These are phyloP conservation scores for Aspergillus conjunctus DNA, from an alignment of 495 filamentous ascomycete genomes.

Conservation along the genomic window DNA sequence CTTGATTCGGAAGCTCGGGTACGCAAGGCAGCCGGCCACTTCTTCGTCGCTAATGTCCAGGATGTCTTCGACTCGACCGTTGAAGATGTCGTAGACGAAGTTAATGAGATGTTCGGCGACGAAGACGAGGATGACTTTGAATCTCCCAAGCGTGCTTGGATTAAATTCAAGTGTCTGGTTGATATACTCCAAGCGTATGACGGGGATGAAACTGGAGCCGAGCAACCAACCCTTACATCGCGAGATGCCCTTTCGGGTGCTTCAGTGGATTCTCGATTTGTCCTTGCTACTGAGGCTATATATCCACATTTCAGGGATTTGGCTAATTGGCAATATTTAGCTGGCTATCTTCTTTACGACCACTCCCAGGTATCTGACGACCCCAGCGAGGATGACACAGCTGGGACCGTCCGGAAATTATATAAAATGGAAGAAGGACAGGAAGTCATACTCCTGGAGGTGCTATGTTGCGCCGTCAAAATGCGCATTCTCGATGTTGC, in stretches of 20 bases:
- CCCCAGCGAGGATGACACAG: slow-evolving; percentile 54
- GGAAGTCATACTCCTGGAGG: slow-evolving; percentile 81
- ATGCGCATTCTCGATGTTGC: slow-evolving; percentile 60
- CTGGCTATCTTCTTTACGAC: slow-evolving; percentile 89
- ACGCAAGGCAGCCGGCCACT: slow-evolving; percentile 82
- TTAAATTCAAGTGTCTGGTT: slow-evolving; percentile 85
- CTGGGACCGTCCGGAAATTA: slow-evolving; percentile 58
- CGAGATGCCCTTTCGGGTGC: slow-evolving; percentile 44
- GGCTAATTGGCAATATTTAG: slow-evolving; percentile 82
- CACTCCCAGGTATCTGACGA: slow-evolving; percentile 63
- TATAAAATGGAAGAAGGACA: slow-evolving; percentile 77
- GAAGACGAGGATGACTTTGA: slow-evolving; percentile 72
- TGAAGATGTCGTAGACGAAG: slow-evolving; percentile 82
- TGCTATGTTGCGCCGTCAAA: slow-evolving; percentile 79
- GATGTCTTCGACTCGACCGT: slow-evolving; percentile 77
- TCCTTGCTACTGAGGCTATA: slow-evolving; percentile 79
- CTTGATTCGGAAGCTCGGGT: slow-evolving; percentile 84
- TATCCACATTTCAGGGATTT: slow-evolving; percentile 80
- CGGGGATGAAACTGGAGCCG: slow-evolving; percentile 49
- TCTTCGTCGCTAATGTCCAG: slow-evolving; percentile 83
- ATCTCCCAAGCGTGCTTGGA: slow-evolving; percentile 76
- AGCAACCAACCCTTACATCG: slow-evolving; percentile 27
- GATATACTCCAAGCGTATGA: slow-evolving; percentile 84
- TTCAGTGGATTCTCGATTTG: slow-evolving; percentile 73
- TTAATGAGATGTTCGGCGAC: slow-evolving; percentile 66